Percentiles rank a stretch among this genome's conserved stretches.
These are phyloP conservation scores for Crucihimalaya himalaica DNA, from an alignment of 345 rosid species.

Conservation along the genomic window DNA sequence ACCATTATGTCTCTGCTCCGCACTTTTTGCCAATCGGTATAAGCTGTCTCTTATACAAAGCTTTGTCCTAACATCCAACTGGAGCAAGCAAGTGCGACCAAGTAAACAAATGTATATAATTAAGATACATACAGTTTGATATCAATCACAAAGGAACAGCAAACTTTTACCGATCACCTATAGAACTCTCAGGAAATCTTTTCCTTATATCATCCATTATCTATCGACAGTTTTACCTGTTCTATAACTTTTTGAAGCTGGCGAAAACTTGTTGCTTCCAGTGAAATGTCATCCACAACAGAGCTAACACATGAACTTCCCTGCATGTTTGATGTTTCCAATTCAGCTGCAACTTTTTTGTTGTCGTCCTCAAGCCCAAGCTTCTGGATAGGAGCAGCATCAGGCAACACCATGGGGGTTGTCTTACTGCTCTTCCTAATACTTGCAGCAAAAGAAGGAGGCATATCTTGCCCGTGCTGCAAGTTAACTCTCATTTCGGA, in stretches of 20 bases:
- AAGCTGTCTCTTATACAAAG: conserved; percentile 91
- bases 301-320: conserved; percentile 69
- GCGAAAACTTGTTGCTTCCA: conserved; percentile 76
- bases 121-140: conserved; percentile 11
- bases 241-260: conserved; percentile 86
- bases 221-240: conserved; percentile 49
- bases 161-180: conserved; percentile 9
- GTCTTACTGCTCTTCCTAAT: conserved; percentile 39
- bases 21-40: conserved; percentile 89
- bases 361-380: conserved; percentile 45
- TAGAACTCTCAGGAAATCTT: not conserved
- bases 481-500: conserved; percentile 41
- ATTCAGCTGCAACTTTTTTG: conserved; percentile 43
- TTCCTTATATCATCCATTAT: not conserved
- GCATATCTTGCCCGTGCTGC: conserved; percentile 38
- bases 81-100: conserved; percentile 28
- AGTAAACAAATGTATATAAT: not conserved
- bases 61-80: conserved; percentile 91
- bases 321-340: conserved; percentile 54
- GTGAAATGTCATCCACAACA: conserved; percentile 65
- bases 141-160: not conserved
- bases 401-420: conserved; percentile 46
- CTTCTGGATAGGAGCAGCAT: conserved; percentile 48
- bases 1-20: conserved; percentile 74
- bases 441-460: conserved; percentile 38